Conservation (phyloP, 2,329 filamentous ascomycete species). For the Trichoderma brevicompactum region DNA sequence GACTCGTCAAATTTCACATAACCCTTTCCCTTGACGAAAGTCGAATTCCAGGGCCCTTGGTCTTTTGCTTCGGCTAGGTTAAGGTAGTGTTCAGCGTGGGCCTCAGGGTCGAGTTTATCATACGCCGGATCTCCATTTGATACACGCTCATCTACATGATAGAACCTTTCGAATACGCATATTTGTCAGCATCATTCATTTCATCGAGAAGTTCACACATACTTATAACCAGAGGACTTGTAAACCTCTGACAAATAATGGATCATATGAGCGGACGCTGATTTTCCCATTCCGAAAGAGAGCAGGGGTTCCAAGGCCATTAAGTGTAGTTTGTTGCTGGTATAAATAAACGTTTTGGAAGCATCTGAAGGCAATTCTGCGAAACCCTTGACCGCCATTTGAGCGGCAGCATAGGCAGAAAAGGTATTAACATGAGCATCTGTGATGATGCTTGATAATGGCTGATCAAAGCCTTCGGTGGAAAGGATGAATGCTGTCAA, state of each 20-base stretch:
- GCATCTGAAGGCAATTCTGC: constrained; percentile 11
- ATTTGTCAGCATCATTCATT: background rate
- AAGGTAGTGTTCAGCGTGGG: background rate
- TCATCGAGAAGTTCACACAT: background rate
- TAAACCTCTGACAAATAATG: constrained; percentile 17
- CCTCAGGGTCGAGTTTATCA: background rate
- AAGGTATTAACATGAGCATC: constrained; percentile 7
- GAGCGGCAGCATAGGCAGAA: constrained; percentile 9
- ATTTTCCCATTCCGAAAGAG: constrained; percentile 18
- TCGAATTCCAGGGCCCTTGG: constrained; percentile 16
- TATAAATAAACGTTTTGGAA: constrained; percentile 18
- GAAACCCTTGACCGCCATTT: constrained; percentile 7
- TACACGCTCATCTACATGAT: constrained; percentile 1
- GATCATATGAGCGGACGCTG: constrained; percentile 16
- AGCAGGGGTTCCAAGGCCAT: constrained; percentile 7
- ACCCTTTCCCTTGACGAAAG: constrained; percentile 7
- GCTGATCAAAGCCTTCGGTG: background rate
- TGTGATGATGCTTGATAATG: background rate
- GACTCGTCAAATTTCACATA: constrained; percentile 16
- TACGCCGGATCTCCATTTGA: background rate
- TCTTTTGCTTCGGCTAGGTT: background rate
- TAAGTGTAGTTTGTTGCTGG: constrained; percentile 9
- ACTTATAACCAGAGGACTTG: constrained; percentile 5
- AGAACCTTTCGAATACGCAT: background rate
- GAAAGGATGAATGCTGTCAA: background rate